Percentiles rank a stretch among this genome's conserved stretches.
These are phyloP conservation scores for Carex cristatella DNA, from an alignment of 176 grass and related monocot species.

Conservation along the genomic window DNA sequence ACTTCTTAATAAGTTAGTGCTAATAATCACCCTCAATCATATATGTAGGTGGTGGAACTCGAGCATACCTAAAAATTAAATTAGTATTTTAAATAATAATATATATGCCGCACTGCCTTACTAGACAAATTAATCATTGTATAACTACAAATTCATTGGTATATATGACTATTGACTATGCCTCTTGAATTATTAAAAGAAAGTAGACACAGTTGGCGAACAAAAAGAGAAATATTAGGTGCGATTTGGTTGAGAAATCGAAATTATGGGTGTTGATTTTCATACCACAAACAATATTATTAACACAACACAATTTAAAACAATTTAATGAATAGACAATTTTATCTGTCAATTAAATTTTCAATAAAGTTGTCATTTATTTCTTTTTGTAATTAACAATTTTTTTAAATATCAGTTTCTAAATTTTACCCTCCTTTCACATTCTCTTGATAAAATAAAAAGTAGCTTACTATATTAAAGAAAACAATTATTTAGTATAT, in stretches of 20 bases:
- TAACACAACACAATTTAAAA: no score
- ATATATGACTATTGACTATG: no score
- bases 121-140: background rate
- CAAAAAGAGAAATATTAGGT: background rate
- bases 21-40: background rate
- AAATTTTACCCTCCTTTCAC: no score
- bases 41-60: background rate
- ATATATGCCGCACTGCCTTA: background rate
- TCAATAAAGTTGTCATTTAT: no score
- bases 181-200: background rate
- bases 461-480: no score
- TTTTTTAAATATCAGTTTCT: no score
- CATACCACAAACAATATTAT: no score
- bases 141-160: background rate
- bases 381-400: no score
- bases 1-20: background rate
- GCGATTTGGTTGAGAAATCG: background rate
- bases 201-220: background rate
- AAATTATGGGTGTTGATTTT: background rate
- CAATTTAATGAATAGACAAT: no score
- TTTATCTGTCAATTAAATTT: no score
- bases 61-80: background rate
- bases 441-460: no score
- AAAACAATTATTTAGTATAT: no score
- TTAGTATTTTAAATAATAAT: background rate